Conservation (phyloP, 257 asterid genomes). For the Plantago ovata region DNA sequence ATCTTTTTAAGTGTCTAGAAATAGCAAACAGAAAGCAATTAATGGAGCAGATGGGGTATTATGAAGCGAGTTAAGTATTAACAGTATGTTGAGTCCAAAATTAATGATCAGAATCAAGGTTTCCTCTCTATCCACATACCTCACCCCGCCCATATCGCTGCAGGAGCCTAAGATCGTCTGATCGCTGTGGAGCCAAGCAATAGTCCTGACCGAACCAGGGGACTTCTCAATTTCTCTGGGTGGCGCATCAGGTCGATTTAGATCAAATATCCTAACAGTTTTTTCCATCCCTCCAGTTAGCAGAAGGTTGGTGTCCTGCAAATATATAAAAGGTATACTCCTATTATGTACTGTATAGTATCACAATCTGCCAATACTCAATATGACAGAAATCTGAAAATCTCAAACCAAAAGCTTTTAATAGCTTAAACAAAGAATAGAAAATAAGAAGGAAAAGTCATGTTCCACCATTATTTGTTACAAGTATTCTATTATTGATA, state of each 20-base stretch:
- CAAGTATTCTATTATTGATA: background rate
- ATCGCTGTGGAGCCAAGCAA: conserved; percentile 92
- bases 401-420: no score
- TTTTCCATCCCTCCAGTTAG: conserved; percentile 93
- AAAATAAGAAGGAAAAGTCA: no score
- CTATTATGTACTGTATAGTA: background rate
- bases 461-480: conserved; percentile 6
- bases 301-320: conserved; percentile 66
- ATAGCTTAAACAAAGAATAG: no score
- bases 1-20: no score
- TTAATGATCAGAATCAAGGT: background rate
- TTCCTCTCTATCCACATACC: conserved; percentile 39
- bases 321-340: conserved; percentile 17
- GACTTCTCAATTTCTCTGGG: conserved; percentile 87
- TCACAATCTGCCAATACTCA: no score
- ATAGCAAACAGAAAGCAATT: no score
- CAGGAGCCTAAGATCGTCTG: conserved; percentile 89
- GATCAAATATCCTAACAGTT: conserved; percentile 71
- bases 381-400: no score
- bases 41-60: background rate
- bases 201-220: conserved; percentile 84
- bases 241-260: conserved; percentile 75
- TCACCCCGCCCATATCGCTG: conserved; percentile 83
- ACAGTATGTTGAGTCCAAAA: background rate
- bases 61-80: background rate